Evolutionary conservation across 2,329 filamentous ascomycete genomes (phyloP).

Genomic region (Chaetomium strumarium): DNA sequence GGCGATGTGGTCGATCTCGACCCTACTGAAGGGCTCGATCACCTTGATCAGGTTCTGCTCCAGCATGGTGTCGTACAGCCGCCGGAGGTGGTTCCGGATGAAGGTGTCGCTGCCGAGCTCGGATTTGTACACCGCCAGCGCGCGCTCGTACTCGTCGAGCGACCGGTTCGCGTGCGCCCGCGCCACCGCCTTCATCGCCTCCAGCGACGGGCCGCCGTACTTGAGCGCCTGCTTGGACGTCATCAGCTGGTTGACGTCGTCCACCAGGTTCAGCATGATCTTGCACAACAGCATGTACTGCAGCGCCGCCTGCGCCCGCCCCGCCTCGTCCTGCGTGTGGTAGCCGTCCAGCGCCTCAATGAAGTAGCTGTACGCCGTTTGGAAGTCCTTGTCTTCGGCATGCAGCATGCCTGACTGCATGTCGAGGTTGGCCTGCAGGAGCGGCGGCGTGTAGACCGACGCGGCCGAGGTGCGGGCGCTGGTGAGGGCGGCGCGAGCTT

Average conservation of each 20-base stretch:
- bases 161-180: conserved; percentile 93
- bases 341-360: conserved; percentile 98
- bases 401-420: conserved; percentile 99
- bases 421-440: conserved; percentile 91
- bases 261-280: conserved; percentile 95
- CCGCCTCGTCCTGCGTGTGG: conserved; percentile 80
- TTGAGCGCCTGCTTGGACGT: conserved; percentile 93
- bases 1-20: conserved; percentile 94
- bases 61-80: conserved; percentile 95
- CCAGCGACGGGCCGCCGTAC: conserved; percentile 90
- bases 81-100: conserved; percentile 92
- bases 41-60: conserved; percentile 99
- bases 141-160: conserved; percentile 93
- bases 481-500: conserved; percentile 90
- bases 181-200: conserved; percentile 98
- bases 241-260: conserved; percentile 94
- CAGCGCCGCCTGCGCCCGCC: conserved; percentile 89
- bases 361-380: conserved; percentile 97
- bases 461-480: conserved; percentile 92
- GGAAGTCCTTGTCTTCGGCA: conserved; percentile 98
- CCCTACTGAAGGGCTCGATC: conserved; percentile 95
- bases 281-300: conserved; percentile 99
- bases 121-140: conserved; percentile 82
- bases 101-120: conserved; percentile 93
- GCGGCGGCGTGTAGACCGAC: conserved; percentile 92